Base-by-base conservation (phyloP, 805 yeast species). In the Candida broadrunensis region DNA sequence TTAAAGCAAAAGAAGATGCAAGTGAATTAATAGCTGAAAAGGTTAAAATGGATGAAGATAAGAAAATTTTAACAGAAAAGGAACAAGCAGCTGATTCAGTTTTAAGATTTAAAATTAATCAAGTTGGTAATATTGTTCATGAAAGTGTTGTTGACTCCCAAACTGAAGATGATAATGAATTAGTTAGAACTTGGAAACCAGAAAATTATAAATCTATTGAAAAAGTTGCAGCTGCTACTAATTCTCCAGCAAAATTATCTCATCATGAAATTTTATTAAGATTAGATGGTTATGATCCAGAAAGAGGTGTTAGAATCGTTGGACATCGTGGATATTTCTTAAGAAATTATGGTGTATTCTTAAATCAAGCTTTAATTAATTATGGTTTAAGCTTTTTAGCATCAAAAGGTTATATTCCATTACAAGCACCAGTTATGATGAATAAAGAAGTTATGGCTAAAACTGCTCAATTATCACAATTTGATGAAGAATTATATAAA, bases 361-460 rank as follows among this genome's bases (percentile, higher is more conserved):
- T 93, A 66, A 93, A 93, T 77, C 98, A 93, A 74, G 99, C 99
- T 33, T 76, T 93, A 65, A 93, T 93, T 67, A 93, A 90, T 79
- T 91, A 90, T 61, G 99, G 99, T 54, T 78, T 93, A 61, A 75
- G 77, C 45, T 90, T 88, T 70, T 78, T 93, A 64, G 78, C 87
- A 49, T 70, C 78, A 56, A 80, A 83, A 54, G 89, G 83, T 38
- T 93, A 88, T 75, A 74, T 75, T 41, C 96, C 98, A 48, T 76
- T 93, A 67, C 99, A 93, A 75, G 95, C 99, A 13, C 99, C 99
- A 43, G 97, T 91, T 34, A 93, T 93, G 99, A 88, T 93, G 97
- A 93, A 93, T 81, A 93, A 93, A 72, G 98, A 93, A 44, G 95
- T 89, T 43, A 93, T 93, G 99, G 98, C 98, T 54, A 90, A 88